Percentiles rank a stretch among this genome's conserved stretches.
These are phyloP conservation scores for Aureobasidium sp. DNA, from an alignment of 2,329 filamentous ascomycete species.

Conservation along the genomic window DNA sequence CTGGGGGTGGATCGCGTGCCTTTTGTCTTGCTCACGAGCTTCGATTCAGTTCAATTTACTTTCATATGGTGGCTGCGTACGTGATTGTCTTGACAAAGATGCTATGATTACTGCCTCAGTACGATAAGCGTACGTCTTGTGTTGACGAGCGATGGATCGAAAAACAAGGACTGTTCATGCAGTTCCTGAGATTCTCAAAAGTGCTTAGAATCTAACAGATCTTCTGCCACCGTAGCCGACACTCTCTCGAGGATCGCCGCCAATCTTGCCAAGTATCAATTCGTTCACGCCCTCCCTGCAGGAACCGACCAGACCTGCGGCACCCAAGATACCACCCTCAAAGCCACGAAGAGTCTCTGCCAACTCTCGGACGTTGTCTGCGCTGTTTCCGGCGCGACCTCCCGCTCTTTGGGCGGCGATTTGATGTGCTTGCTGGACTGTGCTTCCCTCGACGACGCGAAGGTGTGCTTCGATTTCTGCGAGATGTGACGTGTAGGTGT, in stretches of 20 bases:
- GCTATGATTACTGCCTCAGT: background rate
- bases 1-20: background rate
- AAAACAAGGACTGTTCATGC: background rate
- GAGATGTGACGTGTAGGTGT: conserved; percentile 37
- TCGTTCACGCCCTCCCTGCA: conserved; percentile 43
- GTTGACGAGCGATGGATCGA: background rate
- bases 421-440: conserved; percentile 38
- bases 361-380: conserved; percentile 37
- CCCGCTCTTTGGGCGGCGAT: conserved; percentile 26
- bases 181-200: background rate
- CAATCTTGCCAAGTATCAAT: conserved; percentile 27
- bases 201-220: conserved; percentile 8
- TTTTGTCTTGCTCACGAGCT: background rate
- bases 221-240: conserved; percentile 5
- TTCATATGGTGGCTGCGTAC: background rate
- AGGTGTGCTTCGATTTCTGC: conserved; percentile 44
- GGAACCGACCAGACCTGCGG: conserved; percentile 41
- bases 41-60: background rate
- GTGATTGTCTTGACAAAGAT: background rate
- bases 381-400: conserved; percentile 26
- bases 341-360: conserved; percentile 42
- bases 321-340: conserved; percentile 43
- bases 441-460: conserved; percentile 41
- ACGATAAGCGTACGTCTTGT: background rate
- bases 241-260: background rate